These are phyloP conservation scores for Alternaria sp. DNA, from an alignment of 2,329 filamentous ascomycete genomes.

Conservation along the genomic window DNA sequence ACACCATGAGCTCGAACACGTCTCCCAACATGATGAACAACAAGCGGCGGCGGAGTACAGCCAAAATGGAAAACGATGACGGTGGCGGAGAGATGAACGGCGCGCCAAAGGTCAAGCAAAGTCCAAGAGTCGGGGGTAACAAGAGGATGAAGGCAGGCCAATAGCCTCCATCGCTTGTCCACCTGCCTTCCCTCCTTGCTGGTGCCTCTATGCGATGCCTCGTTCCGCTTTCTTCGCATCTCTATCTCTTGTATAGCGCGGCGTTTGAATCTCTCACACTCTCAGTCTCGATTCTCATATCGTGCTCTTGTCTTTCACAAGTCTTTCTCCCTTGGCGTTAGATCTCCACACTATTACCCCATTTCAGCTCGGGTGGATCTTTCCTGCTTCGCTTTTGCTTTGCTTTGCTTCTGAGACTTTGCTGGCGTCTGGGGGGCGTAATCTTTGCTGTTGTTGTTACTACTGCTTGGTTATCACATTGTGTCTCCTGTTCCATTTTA, in stretches of 20 bases:
- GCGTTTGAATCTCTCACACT: slow-evolving; percentile 27
- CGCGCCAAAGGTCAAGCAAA: slow-evolving; percentile 59
- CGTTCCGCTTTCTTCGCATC: slow-evolving; percentile 10
- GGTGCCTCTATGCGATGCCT: slow-evolving; percentile 6
- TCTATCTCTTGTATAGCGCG: slow-evolving; percentile 34
- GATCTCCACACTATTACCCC: slow-evolving; percentile 12
- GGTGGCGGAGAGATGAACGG: slow-evolving; percentile 48
- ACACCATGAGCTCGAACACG: slow-evolving; percentile 64
- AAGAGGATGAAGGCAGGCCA: slow-evolving; percentile 45
- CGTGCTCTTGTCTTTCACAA: background rate
- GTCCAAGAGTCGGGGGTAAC: slow-evolving; percentile 52
- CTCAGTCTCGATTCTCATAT: slow-evolving; percentile 14
- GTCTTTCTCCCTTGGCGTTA: slow-evolving; percentile 8
- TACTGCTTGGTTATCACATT: background rate
- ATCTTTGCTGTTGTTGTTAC: background rate
- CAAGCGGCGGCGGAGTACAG: slow-evolving; percentile 66
- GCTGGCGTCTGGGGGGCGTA: slow-evolving; percentile 2
- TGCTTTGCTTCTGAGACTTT: slow-evolving; percentile 3
- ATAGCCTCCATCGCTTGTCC: slow-evolving; percentile 7
- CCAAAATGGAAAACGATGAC: slow-evolving; percentile 66
- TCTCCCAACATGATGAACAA: slow-evolving; percentile 67
- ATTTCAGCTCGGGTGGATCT: slow-evolving; percentile 6
- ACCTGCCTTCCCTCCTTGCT: background rate
- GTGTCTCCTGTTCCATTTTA: background rate
- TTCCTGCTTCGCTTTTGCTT: background rate